phyloP scores from a whole-genome alignment of 2,329 filamentous ascomycete genomes.

The Zasmidium citrigriseum region DNA sequence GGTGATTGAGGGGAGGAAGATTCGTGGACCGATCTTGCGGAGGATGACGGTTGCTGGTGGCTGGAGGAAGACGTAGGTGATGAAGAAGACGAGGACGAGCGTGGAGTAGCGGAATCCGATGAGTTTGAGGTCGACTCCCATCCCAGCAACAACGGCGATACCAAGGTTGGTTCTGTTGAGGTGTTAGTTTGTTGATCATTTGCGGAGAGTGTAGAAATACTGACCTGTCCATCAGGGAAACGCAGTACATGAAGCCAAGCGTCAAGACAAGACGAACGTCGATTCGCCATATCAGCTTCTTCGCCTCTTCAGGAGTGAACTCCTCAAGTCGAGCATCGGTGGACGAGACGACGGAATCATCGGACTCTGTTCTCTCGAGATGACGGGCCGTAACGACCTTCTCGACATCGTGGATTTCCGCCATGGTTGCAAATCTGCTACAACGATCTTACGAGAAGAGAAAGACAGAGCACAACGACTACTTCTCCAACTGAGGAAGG shows the following conservation, averaged over 20 bases:
- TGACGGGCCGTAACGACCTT: conserved; percentile 20
- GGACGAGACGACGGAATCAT: conserved; percentile 19
- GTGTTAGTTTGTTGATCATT: not conserved
- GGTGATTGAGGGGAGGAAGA: conserved; percentile 40
- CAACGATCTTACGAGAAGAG: not conserved
- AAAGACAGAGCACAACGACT: not conserved
- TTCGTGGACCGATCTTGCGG: conserved; percentile 59
- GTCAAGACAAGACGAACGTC: conserved; percentile 58
- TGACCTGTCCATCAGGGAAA: conserved; percentile 38
- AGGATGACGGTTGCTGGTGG: conserved; percentile 69
- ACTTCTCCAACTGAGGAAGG: not conserved
- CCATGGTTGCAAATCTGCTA: conserved; percentile 6
- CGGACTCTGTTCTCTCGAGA: conserved; percentile 30
- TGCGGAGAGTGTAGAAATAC: not conserved
- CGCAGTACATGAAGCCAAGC: conserved; percentile 43
- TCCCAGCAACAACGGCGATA: conserved; percentile 38
- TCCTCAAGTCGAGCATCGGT: conserved; percentile 33
- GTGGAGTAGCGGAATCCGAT: conserved; percentile 34
- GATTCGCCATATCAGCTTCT: conserved; percentile 67
- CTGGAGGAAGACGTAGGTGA: conserved; percentile 71
- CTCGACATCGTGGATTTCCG: conserved; percentile 27
- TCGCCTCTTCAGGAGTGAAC: conserved; percentile 64
- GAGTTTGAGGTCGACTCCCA: conserved; percentile 36
- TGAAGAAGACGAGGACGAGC: conserved; percentile 72
- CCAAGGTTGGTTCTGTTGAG: conserved; percentile 30